Conservation (phyloP, 495 filamentous ascomycete genomes). For the Copromyces sp. region DNA sequence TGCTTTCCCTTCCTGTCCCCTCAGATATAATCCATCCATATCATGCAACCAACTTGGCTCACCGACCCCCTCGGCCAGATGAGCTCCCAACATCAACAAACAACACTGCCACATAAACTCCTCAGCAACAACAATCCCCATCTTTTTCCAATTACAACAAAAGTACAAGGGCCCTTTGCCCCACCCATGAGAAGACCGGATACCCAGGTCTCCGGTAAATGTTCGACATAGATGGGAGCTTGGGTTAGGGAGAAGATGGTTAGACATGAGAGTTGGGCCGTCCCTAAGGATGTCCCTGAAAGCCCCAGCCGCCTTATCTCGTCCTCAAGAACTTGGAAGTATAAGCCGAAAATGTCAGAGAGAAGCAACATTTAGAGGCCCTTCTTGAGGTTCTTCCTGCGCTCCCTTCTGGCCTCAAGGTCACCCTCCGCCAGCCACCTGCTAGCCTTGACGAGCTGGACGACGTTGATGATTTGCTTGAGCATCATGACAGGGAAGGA, state of each 20-base stretch:
- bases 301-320: neutral
- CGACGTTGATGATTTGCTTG: constrained; percentile 90
- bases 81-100: neutral
- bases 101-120: neutral
- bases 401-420: constrained; percentile 41
- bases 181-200: neutral
- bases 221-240: neutral
- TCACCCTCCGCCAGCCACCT: constrained; percentile 90
- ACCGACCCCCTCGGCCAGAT: neutral
- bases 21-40: neutral
- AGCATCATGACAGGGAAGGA: constrained; percentile 75
- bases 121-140: neutral
- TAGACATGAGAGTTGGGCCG: neutral
- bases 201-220: neutral
- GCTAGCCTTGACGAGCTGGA: constrained; percentile 90
- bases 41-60: neutral
- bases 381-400: constrained; percentile 34
- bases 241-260: neutral
- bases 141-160: neutral
- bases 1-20: neutral
- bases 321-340: neutral
- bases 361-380: neutral
- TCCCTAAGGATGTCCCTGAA: neutral
- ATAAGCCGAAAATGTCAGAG: neutral
- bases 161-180: neutral